phyloP scores from a whole-genome alignment of 177 flowering plant species.

The Vitis hybrid region DNA sequence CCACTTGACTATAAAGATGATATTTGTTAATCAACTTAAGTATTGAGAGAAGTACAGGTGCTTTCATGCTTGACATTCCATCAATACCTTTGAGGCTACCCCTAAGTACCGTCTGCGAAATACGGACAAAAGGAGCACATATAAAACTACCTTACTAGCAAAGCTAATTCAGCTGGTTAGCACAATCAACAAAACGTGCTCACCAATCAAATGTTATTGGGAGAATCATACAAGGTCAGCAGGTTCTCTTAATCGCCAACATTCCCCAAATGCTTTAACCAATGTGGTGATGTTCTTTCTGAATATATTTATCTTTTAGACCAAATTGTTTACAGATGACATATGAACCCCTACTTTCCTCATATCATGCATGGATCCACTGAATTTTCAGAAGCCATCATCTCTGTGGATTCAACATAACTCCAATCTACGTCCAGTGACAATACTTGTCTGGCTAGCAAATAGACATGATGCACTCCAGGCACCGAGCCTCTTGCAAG shows the following conservation, averaged over 20 bases:
- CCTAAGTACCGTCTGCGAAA: conserved; percentile 64
- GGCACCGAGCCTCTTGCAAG: conserved; percentile 85
- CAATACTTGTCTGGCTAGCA: conserved; percentile 70
- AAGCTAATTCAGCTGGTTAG: not conserved
- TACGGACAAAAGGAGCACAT: conserved; percentile 4
- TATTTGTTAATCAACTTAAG: conserved; percentile 70
- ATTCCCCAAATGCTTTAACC: conserved; percentile 83
- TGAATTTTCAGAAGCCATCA: conserved; percentile 41
- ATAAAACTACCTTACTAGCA: not conserved
- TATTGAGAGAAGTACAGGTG: conserved; percentile 64
- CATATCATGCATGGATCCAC: conserved; percentile 44
- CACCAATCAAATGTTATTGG: not conserved
- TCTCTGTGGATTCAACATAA: conserved; percentile 79
- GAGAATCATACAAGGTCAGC: conserved; percentile 65
- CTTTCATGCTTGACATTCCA: conserved; percentile 67
- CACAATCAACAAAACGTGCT: not conserved
- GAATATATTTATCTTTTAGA: conserved; percentile 64
- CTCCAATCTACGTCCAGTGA: conserved; percentile 75
- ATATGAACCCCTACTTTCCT: conserved; percentile 76
- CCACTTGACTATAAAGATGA: conserved; percentile 82
- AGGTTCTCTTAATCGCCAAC: conserved; percentile 72
- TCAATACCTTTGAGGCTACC: conserved; percentile 74
- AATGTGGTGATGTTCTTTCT: conserved; percentile 70
- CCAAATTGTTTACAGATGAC: conserved; percentile 83
- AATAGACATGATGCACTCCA: conserved; percentile 77